Evolutionary conservation across 108 stramenopile genomes (phyloP).

Genomic region (Nannochloropsis oceanica): DNA sequence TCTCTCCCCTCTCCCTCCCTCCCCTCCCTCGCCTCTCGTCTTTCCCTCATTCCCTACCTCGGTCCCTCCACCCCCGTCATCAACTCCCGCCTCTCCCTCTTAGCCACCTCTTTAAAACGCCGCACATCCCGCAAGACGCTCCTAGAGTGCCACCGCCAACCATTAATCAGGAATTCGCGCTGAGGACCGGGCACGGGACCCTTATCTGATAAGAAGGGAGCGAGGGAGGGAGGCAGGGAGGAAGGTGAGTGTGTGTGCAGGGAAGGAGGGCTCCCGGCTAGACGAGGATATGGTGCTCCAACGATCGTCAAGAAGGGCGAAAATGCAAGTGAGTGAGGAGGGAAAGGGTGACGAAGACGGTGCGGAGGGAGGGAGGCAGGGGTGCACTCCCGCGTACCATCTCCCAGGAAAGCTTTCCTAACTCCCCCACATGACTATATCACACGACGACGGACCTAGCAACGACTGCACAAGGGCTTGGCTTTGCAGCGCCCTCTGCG

Average conservation of each 20-base stretch:
- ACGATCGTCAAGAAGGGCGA: no score
- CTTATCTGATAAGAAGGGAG: neutral
- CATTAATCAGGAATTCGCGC: neutral
- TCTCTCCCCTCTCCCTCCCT: no score
- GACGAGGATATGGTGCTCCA: no score
- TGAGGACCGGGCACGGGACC: neutral
- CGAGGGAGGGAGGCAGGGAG: neutral
- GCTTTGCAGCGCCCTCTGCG: neutral
- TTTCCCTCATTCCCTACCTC: neutral
- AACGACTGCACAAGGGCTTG: neutral
- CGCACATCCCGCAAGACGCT: neutral
- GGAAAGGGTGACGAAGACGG: no score
- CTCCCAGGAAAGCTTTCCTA: no score
- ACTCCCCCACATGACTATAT: no score
- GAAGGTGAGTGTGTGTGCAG: neutral
- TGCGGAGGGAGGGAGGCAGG: no score
- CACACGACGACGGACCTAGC: neutral
- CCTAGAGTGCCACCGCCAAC: neutral
- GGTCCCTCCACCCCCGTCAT: neutral
- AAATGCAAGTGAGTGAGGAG: no score
- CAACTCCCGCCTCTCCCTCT: neutral
- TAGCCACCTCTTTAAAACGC: neutral
- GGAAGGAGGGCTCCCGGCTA: neutral
- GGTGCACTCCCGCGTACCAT: no score
- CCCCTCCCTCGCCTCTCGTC: neutral